Evolutionary conservation across 768 basidiomycete genomes (phyloP), one percentile per base, ranked within the genome.

Genomic region (Rhodotorula sphaerocarpa): DNA sequence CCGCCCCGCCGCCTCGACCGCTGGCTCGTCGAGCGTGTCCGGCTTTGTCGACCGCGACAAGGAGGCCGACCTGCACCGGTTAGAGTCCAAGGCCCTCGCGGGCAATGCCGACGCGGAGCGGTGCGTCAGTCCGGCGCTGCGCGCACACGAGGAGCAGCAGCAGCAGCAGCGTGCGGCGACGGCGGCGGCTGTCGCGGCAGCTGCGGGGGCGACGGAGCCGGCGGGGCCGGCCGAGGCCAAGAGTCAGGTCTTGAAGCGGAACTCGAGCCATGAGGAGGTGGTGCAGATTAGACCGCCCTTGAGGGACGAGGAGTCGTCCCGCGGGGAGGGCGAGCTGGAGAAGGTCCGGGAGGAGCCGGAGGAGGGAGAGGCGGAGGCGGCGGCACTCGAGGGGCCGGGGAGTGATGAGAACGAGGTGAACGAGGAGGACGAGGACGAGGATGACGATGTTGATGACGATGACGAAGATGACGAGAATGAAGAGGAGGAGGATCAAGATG

Each of bases 31-130:
- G 45, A 9, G n/a, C 7, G 15, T 12, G n/a, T 5, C 23, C 5
- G 12, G 43, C 27, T 41, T 53, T 16, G 31, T 41, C 51, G 39
- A 39, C 51, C 36, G 20, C 36, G 63, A 65, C 57, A 65, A 65
- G 50, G 63, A 65, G 45, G 63, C 63, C 21, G 63, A 65, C 45
- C 30, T 65, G 48, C 63, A 65, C 39, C 53, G 63, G 11, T 28
- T 65, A 16, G 11, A 51, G 23, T 31, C 50, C 10, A 65, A 65
- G 36, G 63, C 63, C 28, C 33, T 28, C 39, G 46, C 33, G 20
- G 63, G 63, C 25, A 65, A 65, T 36, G 41, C 34, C 21, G 63
- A 65, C 23, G 63, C 63, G 10, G 54, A 59, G 54, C 48, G 63
- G 23, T 57, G 57, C 2, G 63, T 65, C 20, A 43, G 39, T 12